phyloP scores from a whole-genome alignment of 75 land plant genomes.

The Pinus tabuliformis region DNA sequence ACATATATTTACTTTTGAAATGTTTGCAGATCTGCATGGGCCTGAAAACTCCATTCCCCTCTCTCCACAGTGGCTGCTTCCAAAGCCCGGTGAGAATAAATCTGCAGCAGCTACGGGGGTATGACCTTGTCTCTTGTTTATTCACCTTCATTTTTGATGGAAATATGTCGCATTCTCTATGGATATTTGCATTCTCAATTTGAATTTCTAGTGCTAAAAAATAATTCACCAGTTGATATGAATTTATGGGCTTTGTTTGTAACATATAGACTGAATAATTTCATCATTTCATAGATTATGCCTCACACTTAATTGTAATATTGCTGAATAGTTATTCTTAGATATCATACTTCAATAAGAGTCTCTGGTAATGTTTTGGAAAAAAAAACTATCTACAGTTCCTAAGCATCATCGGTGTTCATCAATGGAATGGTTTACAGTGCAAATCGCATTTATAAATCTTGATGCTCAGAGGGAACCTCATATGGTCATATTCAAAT shows the following conservation, averaged over 20 bases:
- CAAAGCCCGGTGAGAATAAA: slow-evolving; percentile 72
- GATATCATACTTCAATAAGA: too few species aligned
- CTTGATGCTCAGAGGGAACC: neutral
- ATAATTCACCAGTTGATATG: neutral
- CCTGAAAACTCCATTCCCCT: slow-evolving; percentile 76
- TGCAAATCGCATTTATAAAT: neutral
- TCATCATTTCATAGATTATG: too few species aligned
- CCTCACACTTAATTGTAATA: too few species aligned
- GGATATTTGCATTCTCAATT: slow-evolving; percentile 3
- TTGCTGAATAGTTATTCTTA: too few species aligned
- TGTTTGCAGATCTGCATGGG: slow-evolving; percentile 64
- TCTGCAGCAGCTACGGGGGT: slow-evolving; percentile 35
- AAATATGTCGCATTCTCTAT: neutral
- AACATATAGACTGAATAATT: too few species aligned
- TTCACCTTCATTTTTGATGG: neutral
- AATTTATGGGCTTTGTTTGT: neutral
- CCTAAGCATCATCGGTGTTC: neutral
- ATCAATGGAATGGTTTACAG: neutral
- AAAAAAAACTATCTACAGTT: too few species aligned
- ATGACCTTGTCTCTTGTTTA: neutral
- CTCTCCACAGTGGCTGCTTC: slow-evolving; percentile 95
- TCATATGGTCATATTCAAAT: neutral
- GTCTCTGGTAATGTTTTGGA: too few species aligned
- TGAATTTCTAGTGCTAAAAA: neutral
- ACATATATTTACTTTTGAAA: neutral